These are phyloP conservation scores for Claviceps paspali DNA, from an alignment of 2,329 filamentous ascomycete genomes.

Conservation along the genomic window DNA sequence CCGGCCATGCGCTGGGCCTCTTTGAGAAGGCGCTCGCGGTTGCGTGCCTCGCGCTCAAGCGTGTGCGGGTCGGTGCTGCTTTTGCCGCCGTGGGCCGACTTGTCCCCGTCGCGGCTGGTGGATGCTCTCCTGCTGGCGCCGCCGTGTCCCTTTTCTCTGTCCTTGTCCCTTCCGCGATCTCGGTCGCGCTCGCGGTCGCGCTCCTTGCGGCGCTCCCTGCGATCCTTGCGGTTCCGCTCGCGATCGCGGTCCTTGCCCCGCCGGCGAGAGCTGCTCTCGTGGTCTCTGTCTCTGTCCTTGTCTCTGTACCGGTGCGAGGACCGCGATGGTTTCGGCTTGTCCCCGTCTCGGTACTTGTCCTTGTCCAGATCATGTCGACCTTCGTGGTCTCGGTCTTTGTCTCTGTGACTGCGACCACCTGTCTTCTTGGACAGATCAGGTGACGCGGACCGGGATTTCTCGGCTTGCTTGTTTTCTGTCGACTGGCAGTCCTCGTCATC, in stretches of 20 bases:
- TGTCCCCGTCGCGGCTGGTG: conserved; percentile 20
- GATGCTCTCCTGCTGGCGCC: conserved; percentile 20
- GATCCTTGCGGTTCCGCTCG: conserved; percentile 22
- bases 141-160: conserved; percentile 13
- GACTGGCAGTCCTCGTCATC: conserved; percentile 29
- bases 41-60: conserved; percentile 50
- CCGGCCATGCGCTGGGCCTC: conserved; percentile 52
- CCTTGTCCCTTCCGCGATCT: conserved; percentile 15
- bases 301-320: conserved; percentile 24
- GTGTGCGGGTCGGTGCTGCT: conserved; percentile 42
- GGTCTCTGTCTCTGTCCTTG: conserved; percentile 24
- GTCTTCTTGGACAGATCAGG: conserved; percentile 41
- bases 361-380: conserved; percentile 28
- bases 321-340: conserved; percentile 23
- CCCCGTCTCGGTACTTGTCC: conserved; percentile 27
- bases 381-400: conserved; percentile 33
- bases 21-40: conserved; percentile 50
- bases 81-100: conserved; percentile 12
- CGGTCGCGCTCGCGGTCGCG: conserved; percentile 10
- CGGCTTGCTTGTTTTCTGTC: conserved; percentile 27
- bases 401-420: conserved; percentile 45
- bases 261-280: conserved; percentile 19
- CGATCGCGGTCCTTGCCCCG: conserved; percentile 21
- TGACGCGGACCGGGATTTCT: conserved; percentile 50
- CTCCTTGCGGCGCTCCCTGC: conserved; percentile 22